Evolutionary conservation across 257 asterid genomes (phyloP).

Genomic region (Ocimum tenuiflorum): DNA sequence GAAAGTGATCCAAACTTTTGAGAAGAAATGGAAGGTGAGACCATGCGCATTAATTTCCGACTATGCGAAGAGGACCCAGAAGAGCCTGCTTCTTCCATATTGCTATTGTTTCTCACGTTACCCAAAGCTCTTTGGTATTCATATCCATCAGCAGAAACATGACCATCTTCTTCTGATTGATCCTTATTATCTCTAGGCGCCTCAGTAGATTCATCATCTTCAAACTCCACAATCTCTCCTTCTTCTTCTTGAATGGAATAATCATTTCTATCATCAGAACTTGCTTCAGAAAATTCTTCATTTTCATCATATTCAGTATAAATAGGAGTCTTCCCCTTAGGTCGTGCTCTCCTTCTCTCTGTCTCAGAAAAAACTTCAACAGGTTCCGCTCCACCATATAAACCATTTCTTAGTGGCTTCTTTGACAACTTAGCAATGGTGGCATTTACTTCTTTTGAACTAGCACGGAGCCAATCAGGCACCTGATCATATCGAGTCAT

Average conservation of each 20-base stretch:
- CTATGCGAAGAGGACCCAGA: conserved; percentile 86
- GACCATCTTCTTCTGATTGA: conserved; percentile 71
- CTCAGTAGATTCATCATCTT: conserved; percentile 71
- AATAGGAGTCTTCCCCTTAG: conserved; percentile 71
- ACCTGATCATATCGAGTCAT: conserved; percentile 85
- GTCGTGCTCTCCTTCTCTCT: conserved; percentile 81
- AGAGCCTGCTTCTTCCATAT: conserved; percentile 65
- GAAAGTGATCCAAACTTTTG: conserved; percentile 99
- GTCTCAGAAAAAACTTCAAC: conserved; percentile 55
- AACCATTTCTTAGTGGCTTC: conserved; percentile 55
- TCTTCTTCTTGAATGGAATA: conserved; percentile 65
- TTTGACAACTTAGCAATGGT: conserved; percentile 67
- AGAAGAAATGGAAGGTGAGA: conserved; percentile 76
- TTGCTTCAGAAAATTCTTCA: conserved; percentile 80
- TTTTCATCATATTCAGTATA: conserved; percentile 88
- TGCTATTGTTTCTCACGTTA: conserved; percentile 34
- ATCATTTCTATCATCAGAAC: conserved; percentile 72
- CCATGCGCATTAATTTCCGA: conserved; percentile 46
- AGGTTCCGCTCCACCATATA: conserved; percentile 51
- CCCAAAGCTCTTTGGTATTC: conserved; percentile 48
- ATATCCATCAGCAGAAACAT: conserved; percentile 50
- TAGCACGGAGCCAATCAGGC: conserved; percentile 92
- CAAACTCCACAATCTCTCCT: conserved; percentile 71
- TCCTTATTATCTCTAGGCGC: conserved; percentile 47
- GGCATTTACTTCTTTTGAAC: conserved; percentile 68